Evolutionary conservation across 2,329 filamentous ascomycete species (phyloP).

Genomic region (Sclerotinia sclerotiorum): DNA sequence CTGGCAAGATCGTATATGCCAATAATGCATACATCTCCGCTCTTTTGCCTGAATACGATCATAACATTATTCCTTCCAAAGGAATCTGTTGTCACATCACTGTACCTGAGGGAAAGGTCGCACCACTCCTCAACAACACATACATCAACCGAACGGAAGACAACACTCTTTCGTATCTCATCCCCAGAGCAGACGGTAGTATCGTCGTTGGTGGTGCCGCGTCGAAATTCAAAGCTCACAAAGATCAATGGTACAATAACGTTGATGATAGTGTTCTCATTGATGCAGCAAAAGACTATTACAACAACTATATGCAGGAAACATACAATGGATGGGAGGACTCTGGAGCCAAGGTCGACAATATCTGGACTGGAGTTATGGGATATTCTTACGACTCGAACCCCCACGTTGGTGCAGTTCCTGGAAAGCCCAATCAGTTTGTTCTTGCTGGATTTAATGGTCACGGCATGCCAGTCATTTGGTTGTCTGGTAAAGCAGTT

Average conservation of each 20-base stretch:
- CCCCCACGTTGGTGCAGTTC: constrained; percentile 13
- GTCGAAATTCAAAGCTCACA: constrained; percentile 38
- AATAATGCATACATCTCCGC: constrained; percentile 68
- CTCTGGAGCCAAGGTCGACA: constrained; percentile 42
- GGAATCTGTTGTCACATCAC: constrained; percentile 46
- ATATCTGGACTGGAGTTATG: constrained; percentile 32
- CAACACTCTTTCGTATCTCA: constrained; percentile 34
- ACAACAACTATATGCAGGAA: constrained; percentile 43
- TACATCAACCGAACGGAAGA: constrained; percentile 27
- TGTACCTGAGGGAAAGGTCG: constrained; percentile 28
- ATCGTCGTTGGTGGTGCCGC: constrained; percentile 46
- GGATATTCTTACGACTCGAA: constrained; percentile 20
- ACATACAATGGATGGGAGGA: constrained; percentile 48
- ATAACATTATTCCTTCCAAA: constrained; percentile 60
- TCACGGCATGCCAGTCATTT: constrained; percentile 30
- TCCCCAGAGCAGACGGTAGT: constrained; percentile 36
- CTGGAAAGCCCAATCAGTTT: constrained; percentile 3
- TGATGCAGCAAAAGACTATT: constrained; percentile 45
- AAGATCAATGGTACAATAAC: constrained; percentile 47
- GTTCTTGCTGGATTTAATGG: constrained; percentile 23
- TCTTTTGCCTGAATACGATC: constrained; percentile 51
- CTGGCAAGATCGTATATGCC: constrained; percentile 59
- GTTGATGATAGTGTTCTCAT: constrained; percentile 49
- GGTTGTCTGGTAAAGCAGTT: constrained; percentile 45
- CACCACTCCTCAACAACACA: constrained; percentile 30